Percentiles rank a stretch among this genome's conserved stretches.
phyloP scores from a whole-genome alignment of 768 basidiomycete species.

The Agaricus subrufescens region DNA sequence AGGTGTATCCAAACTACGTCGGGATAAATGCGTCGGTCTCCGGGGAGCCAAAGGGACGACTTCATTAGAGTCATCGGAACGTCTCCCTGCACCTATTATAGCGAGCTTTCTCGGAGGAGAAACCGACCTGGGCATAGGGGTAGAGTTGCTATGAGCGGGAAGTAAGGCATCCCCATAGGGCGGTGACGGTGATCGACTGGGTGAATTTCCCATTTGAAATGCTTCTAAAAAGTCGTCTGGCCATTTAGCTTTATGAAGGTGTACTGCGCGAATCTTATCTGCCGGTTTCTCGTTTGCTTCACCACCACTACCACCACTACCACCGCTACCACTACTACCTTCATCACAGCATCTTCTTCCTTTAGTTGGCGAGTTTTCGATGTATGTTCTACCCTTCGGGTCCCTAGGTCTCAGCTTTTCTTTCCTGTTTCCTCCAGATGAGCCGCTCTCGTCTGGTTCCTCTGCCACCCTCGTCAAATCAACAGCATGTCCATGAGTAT shows the following conservation, averaged over 20 bases:
- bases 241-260: conserved; percentile 77
- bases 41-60: conserved; percentile 44
- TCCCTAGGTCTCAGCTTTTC: conserved; percentile 24
- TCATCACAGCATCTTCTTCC: conserved; percentile 16
- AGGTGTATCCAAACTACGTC: conserved; percentile 57
- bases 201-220: conserved; percentile 33
- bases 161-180: neutral
- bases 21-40: conserved; percentile 57
- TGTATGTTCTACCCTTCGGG: conserved; percentile 5
- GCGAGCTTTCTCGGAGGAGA: conserved; percentile 54
- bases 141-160: conserved; percentile 11
- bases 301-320: conserved; percentile 12
- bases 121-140: conserved; percentile 27
- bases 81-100: conserved; percentile 39
- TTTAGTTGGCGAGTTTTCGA: conserved; percentile 12
- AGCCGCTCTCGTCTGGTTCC: conserved; percentile 60
- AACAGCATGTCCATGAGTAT: conserved; percentile 44
- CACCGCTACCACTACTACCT: conserved; percentile 16
- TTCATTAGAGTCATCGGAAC: conserved; percentile 38
- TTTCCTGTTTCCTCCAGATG: conserved; percentile 26
- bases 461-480: conserved; percentile 69
- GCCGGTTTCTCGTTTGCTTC: conserved; percentile 22
- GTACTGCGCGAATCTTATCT: conserved; percentile 35
- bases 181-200: conserved; percentile 15
- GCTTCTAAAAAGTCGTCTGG: conserved; percentile 75